Conservation (phyloP, 2,329 filamentous ascomycete species). For the Colletotrichum sidae region DNA sequence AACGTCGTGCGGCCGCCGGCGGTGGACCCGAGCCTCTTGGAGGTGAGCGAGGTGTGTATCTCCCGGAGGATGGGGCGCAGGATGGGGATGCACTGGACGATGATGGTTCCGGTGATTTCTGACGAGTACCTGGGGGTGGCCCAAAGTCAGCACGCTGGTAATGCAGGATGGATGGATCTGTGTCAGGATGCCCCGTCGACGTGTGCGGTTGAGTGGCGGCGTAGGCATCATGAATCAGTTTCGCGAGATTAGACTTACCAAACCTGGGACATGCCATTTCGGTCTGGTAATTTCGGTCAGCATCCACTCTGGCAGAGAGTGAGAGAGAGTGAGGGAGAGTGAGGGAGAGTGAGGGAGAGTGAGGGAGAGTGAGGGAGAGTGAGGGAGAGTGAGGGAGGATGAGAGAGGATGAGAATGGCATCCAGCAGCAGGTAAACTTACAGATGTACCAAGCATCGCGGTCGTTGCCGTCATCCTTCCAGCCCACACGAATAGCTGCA, state of each 20-base stretch:
- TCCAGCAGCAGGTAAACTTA: conserved; percentile 36
- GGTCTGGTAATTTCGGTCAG: conserved; percentile 41
- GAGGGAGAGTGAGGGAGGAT: background rate
- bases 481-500: conserved; percentile 58
- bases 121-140: conserved; percentile 54
- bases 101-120: conserved; percentile 65
- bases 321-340: too few relatives aligned
- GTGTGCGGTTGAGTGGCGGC: too few relatives aligned
- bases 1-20: conserved; percentile 31
- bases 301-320: too few relatives aligned
- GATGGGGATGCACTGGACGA: conserved; percentile 65
- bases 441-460: conserved; percentile 61
- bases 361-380: background rate
- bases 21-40: conserved; percentile 35
- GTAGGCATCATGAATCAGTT: background rate
- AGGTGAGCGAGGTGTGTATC: conserved; percentile 37
- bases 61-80: conserved; percentile 57
- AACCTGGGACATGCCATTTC: conserved; percentile 57
- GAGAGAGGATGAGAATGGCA: background rate
- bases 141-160: conserved; percentile 4
- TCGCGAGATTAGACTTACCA: conserved; percentile 46
- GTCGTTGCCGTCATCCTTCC: conserved; percentile 60
- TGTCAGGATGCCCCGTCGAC: background rate
- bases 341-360: background rate
- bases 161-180: background rate